phyloP scores from a whole-genome alignment of 2,329 filamentous ascomycete species.

The Stemphylium vesicarium region DNA sequence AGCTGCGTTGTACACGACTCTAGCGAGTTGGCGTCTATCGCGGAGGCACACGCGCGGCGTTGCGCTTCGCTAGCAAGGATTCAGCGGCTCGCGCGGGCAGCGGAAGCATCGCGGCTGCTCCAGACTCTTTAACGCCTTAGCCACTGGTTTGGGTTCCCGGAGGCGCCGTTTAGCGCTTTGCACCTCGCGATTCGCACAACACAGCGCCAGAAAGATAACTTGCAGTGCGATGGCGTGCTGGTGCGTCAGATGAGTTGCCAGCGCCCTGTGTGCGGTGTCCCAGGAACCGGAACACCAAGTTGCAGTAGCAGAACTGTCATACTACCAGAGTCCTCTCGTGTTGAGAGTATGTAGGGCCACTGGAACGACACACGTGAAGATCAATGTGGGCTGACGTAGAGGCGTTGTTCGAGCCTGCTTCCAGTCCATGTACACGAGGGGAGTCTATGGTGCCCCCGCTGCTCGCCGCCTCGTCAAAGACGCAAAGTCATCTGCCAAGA shows the following conservation, averaged over 20 bases:
- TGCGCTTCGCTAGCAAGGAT: conserved; percentile 15
- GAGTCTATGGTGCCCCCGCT: not conserved
- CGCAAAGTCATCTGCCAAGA: not conserved
- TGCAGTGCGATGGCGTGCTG: conserved; percentile 6
- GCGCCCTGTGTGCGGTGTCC: conserved; percentile 21
- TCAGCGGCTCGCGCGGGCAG: conserved; percentile 13
- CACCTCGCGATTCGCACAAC: conserved; percentile 5
- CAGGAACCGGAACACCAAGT: conserved; percentile 11
- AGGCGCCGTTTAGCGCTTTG: conserved; percentile 21
- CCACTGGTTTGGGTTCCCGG: conserved; percentile 10
- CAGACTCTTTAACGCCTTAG: conserved; percentile 12
- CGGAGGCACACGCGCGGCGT: conserved; percentile 13
- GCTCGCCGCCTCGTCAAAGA: not conserved
- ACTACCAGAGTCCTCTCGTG: not conserved
- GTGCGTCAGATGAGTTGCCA: conserved; percentile 10
- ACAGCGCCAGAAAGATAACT: conserved; percentile 1
- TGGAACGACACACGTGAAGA: not conserved
- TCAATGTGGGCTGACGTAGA: not conserved
- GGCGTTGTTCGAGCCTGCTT: not conserved
- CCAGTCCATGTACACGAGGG: not conserved
- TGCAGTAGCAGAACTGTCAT: not conserved
- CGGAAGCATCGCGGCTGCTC: conserved; percentile 19
- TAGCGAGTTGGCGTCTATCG: conserved; percentile 26
- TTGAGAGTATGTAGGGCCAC: not conserved
- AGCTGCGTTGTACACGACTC: conserved; percentile 20